A percentile compares a stretch with the other conserved stretches of the same genome.
Evolutionary conservation across 2,329 filamentous ascomycete genomes (phyloP).

Genomic region (Chrysosporium queenslandicum): DNA sequence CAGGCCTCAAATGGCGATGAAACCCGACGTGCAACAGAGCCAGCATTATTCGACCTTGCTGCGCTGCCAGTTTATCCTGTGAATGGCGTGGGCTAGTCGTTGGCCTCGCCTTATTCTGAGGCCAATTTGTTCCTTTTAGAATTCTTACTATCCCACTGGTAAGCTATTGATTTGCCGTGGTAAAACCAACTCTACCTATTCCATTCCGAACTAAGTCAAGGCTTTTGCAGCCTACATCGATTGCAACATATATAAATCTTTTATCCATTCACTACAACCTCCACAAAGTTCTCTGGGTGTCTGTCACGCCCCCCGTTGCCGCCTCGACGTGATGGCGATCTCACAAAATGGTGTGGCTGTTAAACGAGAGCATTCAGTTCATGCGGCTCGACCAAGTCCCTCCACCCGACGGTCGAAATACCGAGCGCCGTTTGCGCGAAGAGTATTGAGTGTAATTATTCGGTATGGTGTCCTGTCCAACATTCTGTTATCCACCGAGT

Average conservation of each 20-base stretch:
- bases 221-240: neutral
- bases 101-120: slow-evolving; percentile 1
- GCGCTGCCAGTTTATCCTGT: slow-evolving; percentile 1
- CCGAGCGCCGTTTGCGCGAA: slow-evolving; percentile 2
- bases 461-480: neutral
- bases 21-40: slow-evolving; percentile 8
- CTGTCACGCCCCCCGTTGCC: neutral
- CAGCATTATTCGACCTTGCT: neutral
- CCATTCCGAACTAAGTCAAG: neutral
- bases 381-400: neutral
- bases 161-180: neutral
- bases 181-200: neutral
- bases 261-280: too few species aligned
- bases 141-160: neutral
- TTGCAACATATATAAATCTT: neutral
- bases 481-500: neutral
- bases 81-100: neutral
- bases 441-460: slow-evolving; percentile 5
- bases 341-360: neutral
- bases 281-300: too few species aligned
- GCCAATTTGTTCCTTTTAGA: slow-evolving; percentile 7
- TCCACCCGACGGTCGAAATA: neutral
- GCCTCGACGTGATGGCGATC: neutral
- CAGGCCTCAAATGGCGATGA: neutral
- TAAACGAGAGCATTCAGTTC: slow-evolving; percentile 1